Conservation (phyloP, 768 basidiomycete species). For the Lentinula raphanica region DNA sequence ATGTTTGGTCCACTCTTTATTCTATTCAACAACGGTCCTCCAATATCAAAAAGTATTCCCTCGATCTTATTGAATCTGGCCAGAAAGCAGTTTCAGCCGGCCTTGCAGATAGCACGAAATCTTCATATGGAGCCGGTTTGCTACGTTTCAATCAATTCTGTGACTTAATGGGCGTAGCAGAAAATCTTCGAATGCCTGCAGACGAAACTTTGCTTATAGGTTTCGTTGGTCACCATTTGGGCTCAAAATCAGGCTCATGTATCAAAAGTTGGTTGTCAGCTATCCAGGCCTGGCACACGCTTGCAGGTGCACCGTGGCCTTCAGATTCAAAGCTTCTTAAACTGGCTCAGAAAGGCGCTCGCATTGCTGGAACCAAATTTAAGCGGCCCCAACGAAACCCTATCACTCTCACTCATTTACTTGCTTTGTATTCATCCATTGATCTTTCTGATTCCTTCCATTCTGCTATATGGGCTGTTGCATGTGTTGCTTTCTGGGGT, state of each 20-base stretch:
- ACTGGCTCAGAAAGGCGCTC: conserved; percentile 14
- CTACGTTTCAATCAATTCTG: conserved; percentile 30
- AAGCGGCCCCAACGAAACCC: conserved; percentile 21
- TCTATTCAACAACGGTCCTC: too few relatives aligned
- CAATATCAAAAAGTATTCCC: too few relatives aligned
- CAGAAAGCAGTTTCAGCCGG: conserved; percentile 4
- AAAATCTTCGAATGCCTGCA: conserved; percentile 24
- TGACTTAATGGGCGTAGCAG: conserved; percentile 20
- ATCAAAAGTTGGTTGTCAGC: conserved; percentile 26
- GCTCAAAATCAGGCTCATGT: too few relatives aligned
- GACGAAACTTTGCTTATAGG: conserved; percentile 20
- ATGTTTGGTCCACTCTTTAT: too few relatives aligned
- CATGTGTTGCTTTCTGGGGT: conserved; percentile 29
- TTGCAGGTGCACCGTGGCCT: conserved; percentile 30
- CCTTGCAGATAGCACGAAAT: conserved; percentile 10
- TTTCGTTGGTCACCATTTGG: conserved; percentile 18
- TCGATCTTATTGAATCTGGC: background rate
- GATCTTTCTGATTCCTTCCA: conserved; percentile 24
- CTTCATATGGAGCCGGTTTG: conserved; percentile 26
- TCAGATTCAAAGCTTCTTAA: conserved; percentile 19
- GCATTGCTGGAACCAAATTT: conserved; percentile 13
- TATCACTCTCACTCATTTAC: conserved; percentile 29
- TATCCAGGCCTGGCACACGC: conserved; percentile 30
- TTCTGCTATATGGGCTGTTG: conserved; percentile 31
- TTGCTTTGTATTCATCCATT: conserved; percentile 11